These are phyloP conservation scores for Polytrichum commune DNA, from an alignment of 225 moss, liverwort and hornwort species.

Conservation along the genomic window DNA sequence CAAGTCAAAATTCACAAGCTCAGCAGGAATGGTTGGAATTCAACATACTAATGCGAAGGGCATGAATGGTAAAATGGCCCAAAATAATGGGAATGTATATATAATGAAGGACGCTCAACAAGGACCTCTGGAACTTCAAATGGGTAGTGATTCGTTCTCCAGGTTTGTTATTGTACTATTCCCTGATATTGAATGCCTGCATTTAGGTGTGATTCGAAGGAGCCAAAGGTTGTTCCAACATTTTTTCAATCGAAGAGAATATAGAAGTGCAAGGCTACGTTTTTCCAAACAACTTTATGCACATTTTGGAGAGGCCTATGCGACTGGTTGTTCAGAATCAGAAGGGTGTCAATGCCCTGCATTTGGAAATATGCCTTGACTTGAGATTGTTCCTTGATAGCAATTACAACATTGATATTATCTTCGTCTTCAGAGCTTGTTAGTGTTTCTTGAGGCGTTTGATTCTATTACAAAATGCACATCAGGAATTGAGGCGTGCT, in stretches of 20 bases:
- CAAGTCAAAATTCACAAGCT: not conserved
- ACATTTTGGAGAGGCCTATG: not conserved
- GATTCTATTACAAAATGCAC: not conserved
- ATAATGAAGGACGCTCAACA: not conserved
- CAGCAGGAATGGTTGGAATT: not conserved
- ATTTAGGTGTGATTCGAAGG: not conserved
- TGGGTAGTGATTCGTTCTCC: not conserved
- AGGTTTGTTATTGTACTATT: slow-evolving; percentile 14
- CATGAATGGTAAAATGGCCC: not conserved
- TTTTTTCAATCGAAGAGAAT: not conserved
- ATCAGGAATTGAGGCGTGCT: not conserved
- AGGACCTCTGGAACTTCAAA: slow-evolving; percentile 12
- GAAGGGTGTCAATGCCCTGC: not conserved
- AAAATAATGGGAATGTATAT: not conserved
- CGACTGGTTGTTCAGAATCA: too few species aligned
- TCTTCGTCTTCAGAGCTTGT: not conserved
- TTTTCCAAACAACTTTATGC: not conserved
- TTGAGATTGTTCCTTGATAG: not conserved
- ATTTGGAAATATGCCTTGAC: not conserved
- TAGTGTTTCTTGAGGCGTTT: not conserved
- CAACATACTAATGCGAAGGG: not conserved
- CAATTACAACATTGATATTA: not conserved
- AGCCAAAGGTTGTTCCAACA: not conserved
- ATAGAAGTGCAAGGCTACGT: not conserved
- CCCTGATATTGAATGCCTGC: not conserved